Evolutionary conservation across 1,139 yeast genomes (phyloP).

Genomic region (Dujonia santamariae): DNA sequence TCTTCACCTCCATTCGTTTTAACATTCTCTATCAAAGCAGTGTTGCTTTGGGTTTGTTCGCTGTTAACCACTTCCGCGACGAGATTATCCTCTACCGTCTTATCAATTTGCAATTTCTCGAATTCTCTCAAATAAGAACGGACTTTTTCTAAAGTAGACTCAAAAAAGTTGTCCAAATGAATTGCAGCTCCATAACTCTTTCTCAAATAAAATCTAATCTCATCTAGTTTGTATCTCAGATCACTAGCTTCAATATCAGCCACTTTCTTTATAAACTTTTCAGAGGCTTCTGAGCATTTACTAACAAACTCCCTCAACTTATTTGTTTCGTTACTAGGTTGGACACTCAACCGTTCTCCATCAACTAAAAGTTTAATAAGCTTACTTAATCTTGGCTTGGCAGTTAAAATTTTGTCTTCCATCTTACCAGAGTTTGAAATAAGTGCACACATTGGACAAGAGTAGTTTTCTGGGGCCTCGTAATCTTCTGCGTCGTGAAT

Average conservation of each 20-base stretch:
- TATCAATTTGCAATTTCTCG: too few relatives aligned
- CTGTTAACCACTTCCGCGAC: too few relatives aligned
- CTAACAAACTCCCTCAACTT: slow-evolving; percentile 21
- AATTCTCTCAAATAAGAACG: too few relatives aligned
- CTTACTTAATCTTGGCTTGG: slow-evolving; percentile 21
- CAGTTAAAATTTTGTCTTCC: slow-evolving; percentile 15
- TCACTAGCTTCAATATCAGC: not conserved
- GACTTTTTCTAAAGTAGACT: slow-evolving; percentile 16
- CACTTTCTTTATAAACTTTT: not conserved
- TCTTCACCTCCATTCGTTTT: too few relatives aligned
- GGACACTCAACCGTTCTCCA: slow-evolving; percentile 36
- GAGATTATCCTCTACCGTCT: too few relatives aligned
- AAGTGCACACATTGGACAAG: slow-evolving; percentile 65
- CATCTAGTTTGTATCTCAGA: slow-evolving; percentile 19
- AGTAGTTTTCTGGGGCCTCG: slow-evolving; percentile 40
- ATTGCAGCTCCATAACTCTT: slow-evolving; percentile 36
- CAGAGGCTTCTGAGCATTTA: slow-evolving; percentile 4
- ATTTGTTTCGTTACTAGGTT: slow-evolving; percentile 37
- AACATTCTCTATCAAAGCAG: too few relatives aligned
- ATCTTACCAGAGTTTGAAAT: slow-evolving; percentile 4
- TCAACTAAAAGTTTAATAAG: slow-evolving; percentile 20
- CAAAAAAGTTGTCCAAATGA: slow-evolving; percentile 21
- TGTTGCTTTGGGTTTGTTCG: too few relatives aligned
- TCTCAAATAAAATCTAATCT: slow-evolving; percentile 25
- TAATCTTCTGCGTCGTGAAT: slow-evolving; percentile 34